Evolutionary conservation across 2,329 filamentous ascomycete genomes (phyloP).

Genomic region (Cladosporium sp.): DNA sequence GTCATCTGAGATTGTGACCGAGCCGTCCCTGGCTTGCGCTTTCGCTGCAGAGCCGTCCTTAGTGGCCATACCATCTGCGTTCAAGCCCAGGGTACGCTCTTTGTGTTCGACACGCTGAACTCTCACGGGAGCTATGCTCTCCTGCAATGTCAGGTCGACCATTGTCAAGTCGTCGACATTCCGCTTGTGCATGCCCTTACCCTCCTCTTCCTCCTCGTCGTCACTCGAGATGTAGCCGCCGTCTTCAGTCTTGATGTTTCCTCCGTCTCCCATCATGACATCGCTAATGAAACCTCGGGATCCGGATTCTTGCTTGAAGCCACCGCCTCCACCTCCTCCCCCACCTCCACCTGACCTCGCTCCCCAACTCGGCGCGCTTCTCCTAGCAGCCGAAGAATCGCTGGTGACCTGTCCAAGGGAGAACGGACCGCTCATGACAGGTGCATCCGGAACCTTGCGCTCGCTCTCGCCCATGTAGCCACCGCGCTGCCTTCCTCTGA

Average conservation of each 20-base stretch:
- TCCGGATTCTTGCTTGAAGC: slow-evolving; percentile 40
- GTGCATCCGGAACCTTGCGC: slow-evolving; percentile 31
- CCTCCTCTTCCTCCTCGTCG: slow-evolving; percentile 54
- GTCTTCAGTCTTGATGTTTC: slow-evolving; percentile 35
- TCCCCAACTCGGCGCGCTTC: slow-evolving; percentile 21
- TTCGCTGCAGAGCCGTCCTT: slow-evolving; percentile 28
- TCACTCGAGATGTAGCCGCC: slow-evolving; percentile 51
- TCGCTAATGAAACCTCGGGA: slow-evolving; percentile 24
- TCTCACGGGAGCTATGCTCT: slow-evolving; percentile 55
- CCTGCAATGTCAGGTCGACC: slow-evolving; percentile 55
- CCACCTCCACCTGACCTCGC: slow-evolving; percentile 25
- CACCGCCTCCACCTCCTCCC: slow-evolving; percentile 23
- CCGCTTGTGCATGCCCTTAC: slow-evolving; percentile 44
- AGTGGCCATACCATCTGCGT: slow-evolving; percentile 37
- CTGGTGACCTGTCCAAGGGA: slow-evolving; percentile 37
- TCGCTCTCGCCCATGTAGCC: slow-evolving; percentile 45
- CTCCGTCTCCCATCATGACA: slow-evolving; percentile 27
- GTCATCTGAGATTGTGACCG: slow-evolving; percentile 21
- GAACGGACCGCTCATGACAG: slow-evolving; percentile 45
- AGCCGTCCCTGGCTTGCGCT: slow-evolving; percentile 12
- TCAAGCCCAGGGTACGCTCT: slow-evolving; percentile 56
- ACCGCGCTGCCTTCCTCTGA: slow-evolving; percentile 41
- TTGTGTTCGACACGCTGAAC: slow-evolving; percentile 58
- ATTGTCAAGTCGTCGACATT: slow-evolving; percentile 60
- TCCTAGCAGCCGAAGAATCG: slow-evolving; percentile 25